A percentile compares a stretch with the other conserved stretches of the same genome.
Conservation (phyloP, 805 yeast species). For the Myxozyma sirexii region DNA sequence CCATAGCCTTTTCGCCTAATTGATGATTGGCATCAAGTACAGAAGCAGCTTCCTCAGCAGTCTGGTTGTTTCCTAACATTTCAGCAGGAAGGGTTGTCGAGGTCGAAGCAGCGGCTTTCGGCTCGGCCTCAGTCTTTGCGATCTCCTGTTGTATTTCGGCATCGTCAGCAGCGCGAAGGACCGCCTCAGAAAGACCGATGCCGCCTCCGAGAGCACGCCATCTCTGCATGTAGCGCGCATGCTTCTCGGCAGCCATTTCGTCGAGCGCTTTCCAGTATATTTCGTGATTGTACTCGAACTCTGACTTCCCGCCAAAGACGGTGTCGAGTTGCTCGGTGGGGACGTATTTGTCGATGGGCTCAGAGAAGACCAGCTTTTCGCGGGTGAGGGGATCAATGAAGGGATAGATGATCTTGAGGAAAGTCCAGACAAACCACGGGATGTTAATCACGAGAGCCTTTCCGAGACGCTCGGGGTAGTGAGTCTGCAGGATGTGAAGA, state of each 20-base stretch:
- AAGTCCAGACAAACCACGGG: constrained; percentile 93
- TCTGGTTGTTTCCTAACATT: constrained; percentile 16
- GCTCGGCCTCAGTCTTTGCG: constrained; percentile 12
- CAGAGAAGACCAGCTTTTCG: constrained; percentile 88
- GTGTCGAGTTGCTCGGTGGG: constrained; percentile 79
- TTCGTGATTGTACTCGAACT: constrained; percentile 80
- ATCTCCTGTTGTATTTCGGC: constrained; percentile 23
- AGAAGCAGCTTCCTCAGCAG: constrained; percentile 23
- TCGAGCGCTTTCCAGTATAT: constrained; percentile 76
- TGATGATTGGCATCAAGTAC: constrained; percentile 15
- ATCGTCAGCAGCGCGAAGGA: constrained; percentile 58
- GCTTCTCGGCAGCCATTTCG: constrained; percentile 61
- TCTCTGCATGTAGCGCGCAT: constrained; percentile 64
- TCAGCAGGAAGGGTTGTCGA: constrained; percentile 20
- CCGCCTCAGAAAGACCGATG: constrained; percentile 82
- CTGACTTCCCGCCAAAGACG: constrained; percentile 81
- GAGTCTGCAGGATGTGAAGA: constrained; percentile 89
- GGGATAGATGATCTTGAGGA: constrained; percentile 87
- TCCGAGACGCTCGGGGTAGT: constrained; percentile 96
- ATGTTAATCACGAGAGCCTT: constrained; percentile 88
- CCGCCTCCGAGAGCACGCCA: constrained; percentile 70
- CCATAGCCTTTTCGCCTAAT: constrained; percentile 27
- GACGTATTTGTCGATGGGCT: constrained; percentile 82
- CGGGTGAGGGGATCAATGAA: constrained; percentile 95
- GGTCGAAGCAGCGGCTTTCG: constrained; percentile 6